phyloP scores from a whole-genome alignment of 1,284 basidiomycete genomes.

The Bjerkandera adusta region DNA sequence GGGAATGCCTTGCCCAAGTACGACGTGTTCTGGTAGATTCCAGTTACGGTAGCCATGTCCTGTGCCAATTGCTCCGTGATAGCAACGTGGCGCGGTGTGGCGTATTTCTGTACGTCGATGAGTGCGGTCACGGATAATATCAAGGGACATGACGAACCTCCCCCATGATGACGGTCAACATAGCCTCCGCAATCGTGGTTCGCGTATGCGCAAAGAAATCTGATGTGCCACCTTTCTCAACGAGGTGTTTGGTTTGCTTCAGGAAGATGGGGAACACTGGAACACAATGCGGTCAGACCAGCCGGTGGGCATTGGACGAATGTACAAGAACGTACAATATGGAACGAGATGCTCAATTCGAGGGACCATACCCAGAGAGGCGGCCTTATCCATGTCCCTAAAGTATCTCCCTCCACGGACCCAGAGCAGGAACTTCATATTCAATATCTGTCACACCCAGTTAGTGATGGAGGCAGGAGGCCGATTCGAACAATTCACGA shows the following conservation, averaged over 20 bases:
- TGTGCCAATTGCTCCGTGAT: conserved; percentile 31
- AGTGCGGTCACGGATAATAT: too few relatives aligned
- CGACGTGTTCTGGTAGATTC: conserved; percentile 30
- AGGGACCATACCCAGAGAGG: conserved; percentile 1
- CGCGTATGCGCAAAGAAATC: conserved; percentile 7
- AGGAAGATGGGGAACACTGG: conserved; percentile 10
- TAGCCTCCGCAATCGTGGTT: conserved; percentile 24
- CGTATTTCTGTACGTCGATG: conserved; percentile 22
- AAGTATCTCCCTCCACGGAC: conserved; percentile 14
- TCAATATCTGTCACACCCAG: conserved; percentile 12
- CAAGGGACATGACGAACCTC: conserved; percentile 25
- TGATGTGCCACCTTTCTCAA: background rate
- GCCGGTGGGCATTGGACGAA: too few relatives aligned
- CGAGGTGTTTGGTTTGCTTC: background rate
- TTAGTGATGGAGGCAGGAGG: background rate
- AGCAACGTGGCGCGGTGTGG: conserved; percentile 24
- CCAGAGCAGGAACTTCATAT: conserved; percentile 11
- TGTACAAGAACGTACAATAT: too few relatives aligned
- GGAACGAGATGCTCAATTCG: conserved; percentile 4
- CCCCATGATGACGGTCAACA: conserved; percentile 31
- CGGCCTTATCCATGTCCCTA: conserved; percentile 6
- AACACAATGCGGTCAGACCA: too few relatives aligned
- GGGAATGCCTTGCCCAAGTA: conserved; percentile 25
- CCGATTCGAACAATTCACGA: conserved; percentile 1
- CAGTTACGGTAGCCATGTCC: conserved; percentile 33